Evolutionary conservation across 129 eudicot species (phyloP).

Genomic region (Chrysanthemum seticuspe): DNA sequence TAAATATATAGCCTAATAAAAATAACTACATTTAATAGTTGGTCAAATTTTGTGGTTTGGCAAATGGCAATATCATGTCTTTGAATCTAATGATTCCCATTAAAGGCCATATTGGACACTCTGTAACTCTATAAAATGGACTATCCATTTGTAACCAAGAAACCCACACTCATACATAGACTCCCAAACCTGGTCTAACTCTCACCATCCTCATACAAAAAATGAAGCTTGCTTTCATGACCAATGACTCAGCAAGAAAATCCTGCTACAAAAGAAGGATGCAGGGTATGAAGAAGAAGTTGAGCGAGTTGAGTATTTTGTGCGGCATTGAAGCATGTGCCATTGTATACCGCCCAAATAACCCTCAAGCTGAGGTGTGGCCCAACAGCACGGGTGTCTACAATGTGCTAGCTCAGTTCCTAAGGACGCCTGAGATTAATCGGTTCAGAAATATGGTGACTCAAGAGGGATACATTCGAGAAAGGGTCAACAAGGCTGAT

Average conservation of each 20-base stretch:
- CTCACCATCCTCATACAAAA: constrained; percentile 26
- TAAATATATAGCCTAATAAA: too few species aligned
- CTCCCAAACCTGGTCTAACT: constrained; percentile 22
- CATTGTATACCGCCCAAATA: constrained; percentile 30
- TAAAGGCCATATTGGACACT: too few species aligned
- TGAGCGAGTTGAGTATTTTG: constrained; percentile 34
- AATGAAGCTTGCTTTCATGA: constrained; percentile 39
- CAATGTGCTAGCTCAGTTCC: constrained; percentile 30
- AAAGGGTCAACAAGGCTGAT: constrained; percentile 31
- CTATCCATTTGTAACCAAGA: constrained; percentile 16
- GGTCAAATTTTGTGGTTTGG: too few species aligned
- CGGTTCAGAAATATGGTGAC: constrained; percentile 43
- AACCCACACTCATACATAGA: constrained; percentile 11
- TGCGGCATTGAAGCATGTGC: constrained; percentile 35
- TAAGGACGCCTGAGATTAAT: constrained; percentile 37
- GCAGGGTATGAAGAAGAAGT: constrained; percentile 41
- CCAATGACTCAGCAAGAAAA: constrained; percentile 38
- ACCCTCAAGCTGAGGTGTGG: constrained; percentile 38
- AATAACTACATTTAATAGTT: too few species aligned
- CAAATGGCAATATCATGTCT: too few species aligned
- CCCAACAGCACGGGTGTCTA: constrained; percentile 30
- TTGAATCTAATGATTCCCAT: too few species aligned
- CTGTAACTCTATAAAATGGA: too few species aligned
- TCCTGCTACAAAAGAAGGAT: constrained; percentile 39
- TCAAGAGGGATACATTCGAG: constrained; percentile 33